A percentile compares a stretch with the other conserved stretches of the same genome.
Conservation (phyloP, 2,329 filamentous ascomycete genomes). For the Xylariaceae sp. region DNA sequence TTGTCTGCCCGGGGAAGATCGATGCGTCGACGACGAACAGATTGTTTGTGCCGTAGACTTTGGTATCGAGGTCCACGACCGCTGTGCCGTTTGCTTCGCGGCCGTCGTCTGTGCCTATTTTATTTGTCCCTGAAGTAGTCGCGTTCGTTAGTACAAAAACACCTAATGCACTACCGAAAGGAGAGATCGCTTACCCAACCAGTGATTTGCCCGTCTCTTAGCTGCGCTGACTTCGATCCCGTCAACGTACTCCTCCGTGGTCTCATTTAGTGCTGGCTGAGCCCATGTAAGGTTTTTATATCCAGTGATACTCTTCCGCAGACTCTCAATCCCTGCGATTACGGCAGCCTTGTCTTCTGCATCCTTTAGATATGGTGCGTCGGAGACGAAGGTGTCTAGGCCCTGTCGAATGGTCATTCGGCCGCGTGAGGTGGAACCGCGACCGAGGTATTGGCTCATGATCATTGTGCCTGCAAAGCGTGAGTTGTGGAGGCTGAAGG, state of each 20-base stretch:
- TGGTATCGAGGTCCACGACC: conserved; percentile 62
- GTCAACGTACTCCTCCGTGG: conserved; percentile 54
- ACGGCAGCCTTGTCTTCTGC: conserved; percentile 59
- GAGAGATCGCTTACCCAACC: conserved; percentile 40
- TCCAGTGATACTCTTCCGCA: conserved; percentile 51
- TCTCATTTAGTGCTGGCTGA: conserved; percentile 51
- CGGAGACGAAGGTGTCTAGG: conserved; percentile 57
- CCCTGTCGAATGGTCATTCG: conserved; percentile 58
- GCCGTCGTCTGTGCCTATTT: conserved; percentile 57
- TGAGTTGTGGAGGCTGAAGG: neutral
- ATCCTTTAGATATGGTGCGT: conserved; percentile 57
- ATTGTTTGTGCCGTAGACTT: conserved; percentile 68
- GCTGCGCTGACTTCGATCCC: conserved; percentile 36
- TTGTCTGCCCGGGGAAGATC: conserved; percentile 68
- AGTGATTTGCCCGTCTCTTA: conserved; percentile 49
- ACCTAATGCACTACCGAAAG: neutral
- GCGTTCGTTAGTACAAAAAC: neutral
- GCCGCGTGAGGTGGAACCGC: conserved; percentile 60
- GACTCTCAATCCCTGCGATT: conserved; percentile 58
- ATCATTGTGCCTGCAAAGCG: conserved; percentile 42
- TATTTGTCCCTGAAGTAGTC: conserved; percentile 44
- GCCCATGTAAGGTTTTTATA: conserved; percentile 57
- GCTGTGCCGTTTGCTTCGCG: conserved; percentile 50
- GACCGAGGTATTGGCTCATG: conserved; percentile 61
- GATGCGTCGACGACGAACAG: conserved; percentile 66